These are phyloP conservation scores for Diddensiella transvaalensis DNA, from an alignment of 805 yeast genomes.

Conservation along the genomic window DNA sequence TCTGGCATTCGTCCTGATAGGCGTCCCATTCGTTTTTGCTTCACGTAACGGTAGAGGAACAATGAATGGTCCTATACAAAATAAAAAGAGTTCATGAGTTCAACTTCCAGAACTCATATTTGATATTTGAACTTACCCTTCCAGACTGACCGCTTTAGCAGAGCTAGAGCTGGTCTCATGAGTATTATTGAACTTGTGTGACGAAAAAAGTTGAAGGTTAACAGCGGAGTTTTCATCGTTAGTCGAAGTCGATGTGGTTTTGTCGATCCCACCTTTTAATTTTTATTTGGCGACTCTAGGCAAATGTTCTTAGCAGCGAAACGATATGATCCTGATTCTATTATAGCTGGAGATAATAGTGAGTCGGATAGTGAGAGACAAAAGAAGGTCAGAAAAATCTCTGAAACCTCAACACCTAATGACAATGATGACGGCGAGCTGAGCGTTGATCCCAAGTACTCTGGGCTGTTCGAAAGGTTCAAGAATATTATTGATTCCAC, in stretches of 20 bases:
- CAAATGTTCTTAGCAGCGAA: slow-evolving; percentile 20
- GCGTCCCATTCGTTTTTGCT: slow-evolving; percentile 74
- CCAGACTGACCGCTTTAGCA: slow-evolving; percentile 42
- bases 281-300: background rate
- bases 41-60: slow-evolving; percentile 92
- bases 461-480: slow-evolving; percentile 24
- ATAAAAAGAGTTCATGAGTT: background rate
- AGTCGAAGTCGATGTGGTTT: no score
- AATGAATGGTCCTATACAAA: slow-evolving; percentile 75
- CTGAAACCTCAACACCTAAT: background rate
- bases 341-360: background rate
- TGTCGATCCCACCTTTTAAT: background rate
- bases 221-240: no score
- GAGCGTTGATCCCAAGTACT: slow-evolving; percentile 16
- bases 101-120: no score
- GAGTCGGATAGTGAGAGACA: slow-evolving; percentile 4
- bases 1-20: slow-evolving; percentile 94
- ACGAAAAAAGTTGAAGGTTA: background rate
- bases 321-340: slow-evolving; percentile 20
- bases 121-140: no score
- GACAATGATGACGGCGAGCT: slow-evolving; percentile 13
- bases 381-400: background rate
- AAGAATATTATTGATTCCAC: slow-evolving; percentile 11
- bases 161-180: slow-evolving; percentile 34
- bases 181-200: background rate